These are phyloP conservation scores for Schizophyllum commune DNA, from an alignment of 1,284 basidiomycete species.

Conservation along the genomic window DNA sequence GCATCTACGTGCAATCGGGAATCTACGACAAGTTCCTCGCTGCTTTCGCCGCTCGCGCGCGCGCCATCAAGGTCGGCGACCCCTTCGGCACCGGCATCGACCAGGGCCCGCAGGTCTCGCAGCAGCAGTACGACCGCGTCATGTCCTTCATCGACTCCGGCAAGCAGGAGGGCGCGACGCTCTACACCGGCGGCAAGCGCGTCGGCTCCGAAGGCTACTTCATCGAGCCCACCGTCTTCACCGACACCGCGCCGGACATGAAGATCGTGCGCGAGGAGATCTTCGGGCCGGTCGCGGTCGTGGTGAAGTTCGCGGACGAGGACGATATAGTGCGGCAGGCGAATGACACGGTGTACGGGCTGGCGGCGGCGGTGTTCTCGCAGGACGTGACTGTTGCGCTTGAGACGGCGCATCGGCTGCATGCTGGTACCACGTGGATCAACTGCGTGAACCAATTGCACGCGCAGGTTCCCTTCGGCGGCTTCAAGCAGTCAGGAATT, in stretches of 20 bases:
- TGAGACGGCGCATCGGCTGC: constrained; percentile 54
- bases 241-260: constrained; percentile 69
- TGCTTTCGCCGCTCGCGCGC: constrained; percentile 47
- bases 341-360: constrained; percentile 55
- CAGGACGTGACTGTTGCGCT: constrained; percentile 58
- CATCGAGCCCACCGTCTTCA: constrained; percentile 80
- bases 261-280: constrained; percentile 87
- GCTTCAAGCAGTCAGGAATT: constrained; percentile 71
- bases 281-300: constrained; percentile 76
- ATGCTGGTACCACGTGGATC: constrained; percentile 72
- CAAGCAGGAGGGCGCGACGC: constrained; percentile 74
- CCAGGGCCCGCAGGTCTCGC: constrained; percentile 87
- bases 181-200: constrained; percentile 71
- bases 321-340: constrained; percentile 16
- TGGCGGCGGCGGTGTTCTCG: constrained; percentile 75
- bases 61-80: constrained; percentile 57
- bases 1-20: constrained; percentile 76
- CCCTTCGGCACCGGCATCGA: constrained; percentile 68
- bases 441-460: constrained; percentile 62
- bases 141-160: constrained; percentile 84
- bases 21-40: constrained; percentile 73
- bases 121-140: constrained; percentile 65
- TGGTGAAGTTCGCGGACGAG: constrained; percentile 68
- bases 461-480: constrained; percentile 64
- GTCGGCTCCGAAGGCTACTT: constrained; percentile 69